Evolutionary conservation across 192 early-diverging fungal genomes (phyloP).

Genomic region (Backusella liffmaniae): DNA sequence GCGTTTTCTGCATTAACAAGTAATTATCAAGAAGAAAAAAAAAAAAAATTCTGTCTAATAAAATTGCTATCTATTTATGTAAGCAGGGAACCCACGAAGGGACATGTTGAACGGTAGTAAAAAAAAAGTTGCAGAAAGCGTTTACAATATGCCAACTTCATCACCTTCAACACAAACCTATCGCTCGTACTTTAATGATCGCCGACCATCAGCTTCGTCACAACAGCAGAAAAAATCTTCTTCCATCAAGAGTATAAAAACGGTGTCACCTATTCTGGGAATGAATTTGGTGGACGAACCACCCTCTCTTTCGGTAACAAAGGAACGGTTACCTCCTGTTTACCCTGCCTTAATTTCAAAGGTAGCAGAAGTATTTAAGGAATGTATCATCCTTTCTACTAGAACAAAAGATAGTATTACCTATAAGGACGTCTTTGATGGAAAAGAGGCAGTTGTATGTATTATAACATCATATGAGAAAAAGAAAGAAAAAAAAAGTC

Average conservation of each 20-base stretch:
- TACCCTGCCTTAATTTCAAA: constrained; percentile 74
- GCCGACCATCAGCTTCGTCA: not conserved
- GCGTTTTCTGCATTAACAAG: constrained; percentile 25
- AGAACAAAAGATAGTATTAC: constrained; percentile 77
- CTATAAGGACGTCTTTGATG: constrained; percentile 83
- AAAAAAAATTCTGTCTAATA: not conserved
- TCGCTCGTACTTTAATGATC: not conserved
- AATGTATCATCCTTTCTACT: constrained; percentile 55
- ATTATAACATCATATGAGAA: not conserved
- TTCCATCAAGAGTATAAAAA: not conserved
- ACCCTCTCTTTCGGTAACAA: not conserved
- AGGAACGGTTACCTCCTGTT: constrained; percentile 45
- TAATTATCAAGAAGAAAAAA: not conserved
- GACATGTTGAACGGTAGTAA: not conserved
- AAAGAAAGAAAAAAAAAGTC: not conserved
- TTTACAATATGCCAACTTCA: constrained; percentile 30
- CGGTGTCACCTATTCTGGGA: not conserved
- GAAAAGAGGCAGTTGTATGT: constrained; percentile 82
- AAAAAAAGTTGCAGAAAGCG: constrained; percentile 26
- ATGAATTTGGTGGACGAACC: constrained; percentile 5
- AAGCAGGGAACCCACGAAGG: not conserved
- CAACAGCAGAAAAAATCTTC: not conserved
- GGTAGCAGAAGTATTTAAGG: constrained; percentile 65
- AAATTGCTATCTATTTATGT: not conserved
- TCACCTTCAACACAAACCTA: not conserved